Percentiles rank a stretch among this genome's conserved stretches.
Conservation (phyloP, 1,284 basidiomycete genomes). For the Lentinula novae-zelandiae region DNA sequence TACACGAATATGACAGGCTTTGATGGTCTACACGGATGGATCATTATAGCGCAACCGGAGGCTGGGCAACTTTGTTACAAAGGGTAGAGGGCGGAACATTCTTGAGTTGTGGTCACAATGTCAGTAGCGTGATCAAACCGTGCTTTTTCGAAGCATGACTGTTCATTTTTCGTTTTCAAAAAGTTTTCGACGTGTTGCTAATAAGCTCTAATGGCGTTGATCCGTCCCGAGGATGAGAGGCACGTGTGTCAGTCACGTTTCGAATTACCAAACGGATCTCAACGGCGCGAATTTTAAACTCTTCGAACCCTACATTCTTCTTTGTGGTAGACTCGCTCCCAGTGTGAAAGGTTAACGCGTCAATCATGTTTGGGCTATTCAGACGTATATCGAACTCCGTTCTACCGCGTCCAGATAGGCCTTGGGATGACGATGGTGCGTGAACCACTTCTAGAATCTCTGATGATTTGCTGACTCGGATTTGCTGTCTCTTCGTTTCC, state of each 20-base stretch:
- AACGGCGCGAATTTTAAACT: neutral
- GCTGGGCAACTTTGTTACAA: too few relatives aligned
- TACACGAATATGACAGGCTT: too few relatives aligned
- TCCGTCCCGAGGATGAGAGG: neutral
- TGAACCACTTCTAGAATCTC: conserved; percentile 18
- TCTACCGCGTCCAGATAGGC: conserved; percentile 64
- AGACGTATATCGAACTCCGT: conserved; percentile 69
- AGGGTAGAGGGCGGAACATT: too few relatives aligned
- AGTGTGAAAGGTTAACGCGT: neutral
- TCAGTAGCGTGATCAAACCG: too few relatives aligned
- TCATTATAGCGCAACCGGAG: too few relatives aligned
- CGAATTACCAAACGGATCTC: neutral
- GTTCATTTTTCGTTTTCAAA: too few relatives aligned
- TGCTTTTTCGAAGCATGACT: too few relatives aligned
- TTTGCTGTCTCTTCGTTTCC: conserved; percentile 17
- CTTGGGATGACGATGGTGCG: conserved; percentile 74
- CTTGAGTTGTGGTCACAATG: too few relatives aligned
- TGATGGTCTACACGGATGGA: too few relatives aligned
- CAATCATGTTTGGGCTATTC: conserved; percentile 62
- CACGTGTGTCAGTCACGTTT: neutral
- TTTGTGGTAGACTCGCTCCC: neutral
- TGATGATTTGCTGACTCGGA: conserved; percentile 8
- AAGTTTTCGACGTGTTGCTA: too few relatives aligned
- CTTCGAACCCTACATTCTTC: neutral
- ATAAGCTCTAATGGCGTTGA: too few relatives aligned